phyloP scores from a whole-genome alignment of 768 basidiomycete species.

The Phanerochaete sordida region DNA sequence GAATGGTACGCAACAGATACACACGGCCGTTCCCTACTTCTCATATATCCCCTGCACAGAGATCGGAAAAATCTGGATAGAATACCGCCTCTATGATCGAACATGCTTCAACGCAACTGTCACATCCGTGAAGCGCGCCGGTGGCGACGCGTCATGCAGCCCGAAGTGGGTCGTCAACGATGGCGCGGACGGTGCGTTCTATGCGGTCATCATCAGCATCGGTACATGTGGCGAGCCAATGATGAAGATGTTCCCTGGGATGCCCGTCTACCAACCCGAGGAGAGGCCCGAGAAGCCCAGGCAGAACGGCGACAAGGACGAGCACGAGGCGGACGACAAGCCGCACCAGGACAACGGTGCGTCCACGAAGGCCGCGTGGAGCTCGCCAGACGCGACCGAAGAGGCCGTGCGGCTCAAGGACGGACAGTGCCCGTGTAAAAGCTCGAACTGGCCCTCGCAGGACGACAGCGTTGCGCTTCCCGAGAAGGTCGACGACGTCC shows the following conservation, averaged over 20 bases:
- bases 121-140: slow-evolving; percentile 31
- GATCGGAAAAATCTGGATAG: slow-evolving; percentile 40
- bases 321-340: slow-evolving; percentile 9
- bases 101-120: slow-evolving; percentile 44
- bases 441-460: slow-evolving; percentile 1
- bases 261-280: slow-evolving; percentile 28
- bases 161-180: slow-evolving; percentile 45
- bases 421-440: slow-evolving; percentile 11
- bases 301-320: slow-evolving; percentile 2
- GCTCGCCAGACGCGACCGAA: background rate
- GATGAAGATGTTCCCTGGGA: slow-evolving; percentile 41
- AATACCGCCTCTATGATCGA: slow-evolving; percentile 43
- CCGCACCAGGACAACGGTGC: background rate
- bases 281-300: too few species aligned
- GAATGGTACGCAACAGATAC: slow-evolving; percentile 24
- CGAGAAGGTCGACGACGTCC: background rate
- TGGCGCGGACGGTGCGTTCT: slow-evolving; percentile 42
- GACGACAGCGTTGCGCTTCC: background rate
- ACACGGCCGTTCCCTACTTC: background rate
- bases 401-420: background rate
- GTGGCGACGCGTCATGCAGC: slow-evolving; percentile 12
- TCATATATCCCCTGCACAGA: slow-evolving; percentile 21
- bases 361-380: background rate
- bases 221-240: slow-evolving; percentile 48
- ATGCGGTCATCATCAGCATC: slow-evolving; percentile 46